Evolutionary conservation across 2,329 filamentous ascomycete genomes (phyloP).

Genomic region (Microdochium paspali): DNA sequence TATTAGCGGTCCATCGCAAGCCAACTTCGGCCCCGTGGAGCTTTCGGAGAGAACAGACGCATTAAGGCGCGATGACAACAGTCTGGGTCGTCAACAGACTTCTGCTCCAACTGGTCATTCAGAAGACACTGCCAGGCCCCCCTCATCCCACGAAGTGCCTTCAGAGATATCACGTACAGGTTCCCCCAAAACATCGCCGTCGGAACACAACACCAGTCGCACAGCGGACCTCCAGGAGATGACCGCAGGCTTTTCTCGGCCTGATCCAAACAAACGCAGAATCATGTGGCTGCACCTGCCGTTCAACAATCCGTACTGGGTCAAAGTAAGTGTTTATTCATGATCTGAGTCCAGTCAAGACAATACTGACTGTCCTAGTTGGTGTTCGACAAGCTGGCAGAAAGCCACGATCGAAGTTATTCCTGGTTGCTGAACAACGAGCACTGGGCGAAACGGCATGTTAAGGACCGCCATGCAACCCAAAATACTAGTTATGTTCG

Average conservation of each 20-base stretch:
- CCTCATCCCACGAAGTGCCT: slow-evolving; percentile 5
- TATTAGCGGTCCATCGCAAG: too few relatives aligned
- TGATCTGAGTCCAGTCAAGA: slow-evolving; percentile 9
- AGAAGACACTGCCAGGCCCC: too few relatives aligned
- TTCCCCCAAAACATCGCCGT: neutral
- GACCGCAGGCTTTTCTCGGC: slow-evolving; percentile 29
- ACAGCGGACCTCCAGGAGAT: slow-evolving; percentile 16
- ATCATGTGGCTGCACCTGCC: slow-evolving; percentile 51
- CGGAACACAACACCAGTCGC: slow-evolving; percentile 1
- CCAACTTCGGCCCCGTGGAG: too few relatives aligned
- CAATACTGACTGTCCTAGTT: slow-evolving; percentile 15
- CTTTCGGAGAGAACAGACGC: too few relatives aligned
- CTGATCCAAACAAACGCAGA: slow-evolving; percentile 28
- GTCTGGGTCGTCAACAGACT: too few relatives aligned
- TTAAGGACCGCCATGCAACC: slow-evolving; percentile 37
- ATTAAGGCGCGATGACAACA: too few relatives aligned
- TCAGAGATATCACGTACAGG: neutral
- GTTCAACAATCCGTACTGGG: slow-evolving; percentile 49
- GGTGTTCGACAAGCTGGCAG: slow-evolving; percentile 31
- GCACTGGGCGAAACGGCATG: slow-evolving; percentile 38
- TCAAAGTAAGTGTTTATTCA: slow-evolving; percentile 30
- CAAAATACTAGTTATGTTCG: slow-evolving; percentile 40
- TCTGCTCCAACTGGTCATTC: too few relatives aligned
- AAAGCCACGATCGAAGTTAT: slow-evolving; percentile 30
- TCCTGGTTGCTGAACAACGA: slow-evolving; percentile 33